Conservation (phyloP, 2,329 filamentous ascomycete genomes). For the Fonsecaea monophora region DNA sequence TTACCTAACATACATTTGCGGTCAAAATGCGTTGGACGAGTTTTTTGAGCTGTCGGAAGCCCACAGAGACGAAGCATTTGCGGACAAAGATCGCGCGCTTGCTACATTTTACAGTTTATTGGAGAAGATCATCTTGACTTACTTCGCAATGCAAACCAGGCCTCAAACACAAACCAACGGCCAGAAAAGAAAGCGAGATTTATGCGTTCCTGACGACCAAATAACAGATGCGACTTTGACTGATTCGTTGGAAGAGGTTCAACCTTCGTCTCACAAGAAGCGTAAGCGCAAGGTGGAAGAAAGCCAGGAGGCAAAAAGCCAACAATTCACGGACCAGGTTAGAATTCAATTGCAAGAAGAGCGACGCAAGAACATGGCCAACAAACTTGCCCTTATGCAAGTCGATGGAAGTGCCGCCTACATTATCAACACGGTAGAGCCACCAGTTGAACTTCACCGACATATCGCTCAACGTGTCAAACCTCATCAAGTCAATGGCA, state of each 20-base stretch:
- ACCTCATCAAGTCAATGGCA: slow-evolving; percentile 78
- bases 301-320: slow-evolving; percentile 56
- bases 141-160: slow-evolving; percentile 8
- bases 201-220: slow-evolving; percentile 17
- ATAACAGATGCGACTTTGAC: slow-evolving; percentile 23
- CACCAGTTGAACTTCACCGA: slow-evolving; percentile 62
- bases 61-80: slow-evolving; percentile 24
- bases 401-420: slow-evolving; percentile 50
- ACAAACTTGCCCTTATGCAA: slow-evolving; percentile 46
- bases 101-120: slow-evolving; percentile 20
- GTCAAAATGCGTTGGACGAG: slow-evolving; percentile 21
- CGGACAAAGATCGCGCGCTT: slow-evolving; percentile 21
- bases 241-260: slow-evolving; percentile 21
- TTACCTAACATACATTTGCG: slow-evolving; percentile 28
- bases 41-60: not conserved
- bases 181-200: slow-evolving; percentile 30
- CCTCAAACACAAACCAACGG: slow-evolving; percentile 11
- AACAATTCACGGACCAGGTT: slow-evolving; percentile 63
- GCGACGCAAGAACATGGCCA: slow-evolving; percentile 51
- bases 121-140: not conserved
- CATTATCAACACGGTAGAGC: slow-evolving; percentile 53
- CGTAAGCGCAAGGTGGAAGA: slow-evolving; percentile 58
- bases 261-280: slow-evolving; percentile 52
- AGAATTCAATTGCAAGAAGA: slow-evolving; percentile 62
- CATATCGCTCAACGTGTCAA: slow-evolving; percentile 73